Evolutionary conservation across 2,329 filamentous ascomycete species (phyloP).

Genomic region (Trichophyton rubrum): DNA sequence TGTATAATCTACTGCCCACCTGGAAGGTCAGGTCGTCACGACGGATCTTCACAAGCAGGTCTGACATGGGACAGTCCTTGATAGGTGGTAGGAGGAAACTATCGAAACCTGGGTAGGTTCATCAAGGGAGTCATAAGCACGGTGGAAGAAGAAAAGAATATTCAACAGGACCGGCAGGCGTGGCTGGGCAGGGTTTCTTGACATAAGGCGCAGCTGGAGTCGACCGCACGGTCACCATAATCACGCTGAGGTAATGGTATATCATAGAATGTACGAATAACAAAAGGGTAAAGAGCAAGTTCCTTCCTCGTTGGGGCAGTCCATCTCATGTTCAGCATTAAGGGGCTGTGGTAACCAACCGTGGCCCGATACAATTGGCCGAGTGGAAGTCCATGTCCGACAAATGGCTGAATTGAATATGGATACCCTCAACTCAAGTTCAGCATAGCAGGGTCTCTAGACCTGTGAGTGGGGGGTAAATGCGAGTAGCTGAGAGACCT

Average conservation of each 20-base stretch:
- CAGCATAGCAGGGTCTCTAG: not conserved
- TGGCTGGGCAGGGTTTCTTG: not conserved
- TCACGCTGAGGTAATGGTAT: not conserved
- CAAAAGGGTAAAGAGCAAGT: not conserved
- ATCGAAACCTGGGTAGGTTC: not conserved
- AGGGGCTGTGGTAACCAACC: not conserved
- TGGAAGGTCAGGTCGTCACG: not conserved
- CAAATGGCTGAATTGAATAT: not conserved
- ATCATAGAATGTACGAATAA: not conserved
- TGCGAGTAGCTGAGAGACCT: not conserved
- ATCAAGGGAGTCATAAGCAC: not conserved
- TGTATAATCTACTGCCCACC: not conserved
- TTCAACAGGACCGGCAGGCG: not conserved
- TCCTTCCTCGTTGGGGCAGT: not conserved
- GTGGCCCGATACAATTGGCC: conserved; percentile 1
- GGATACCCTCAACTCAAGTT: not conserved
- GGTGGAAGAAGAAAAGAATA: not conserved
- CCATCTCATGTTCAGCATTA: not conserved
- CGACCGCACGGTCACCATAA: not conserved
- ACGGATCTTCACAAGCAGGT: not conserved
- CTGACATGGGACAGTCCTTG: not conserved
- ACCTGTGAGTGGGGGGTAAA: not conserved
- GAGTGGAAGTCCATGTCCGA: not conserved
- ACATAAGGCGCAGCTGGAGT: not conserved
- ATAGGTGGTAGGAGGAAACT: not conserved